Base-by-base conservation (phyloP, 2,329 filamentous ascomycete genomes). In the Fusarium sp. region DNA sequence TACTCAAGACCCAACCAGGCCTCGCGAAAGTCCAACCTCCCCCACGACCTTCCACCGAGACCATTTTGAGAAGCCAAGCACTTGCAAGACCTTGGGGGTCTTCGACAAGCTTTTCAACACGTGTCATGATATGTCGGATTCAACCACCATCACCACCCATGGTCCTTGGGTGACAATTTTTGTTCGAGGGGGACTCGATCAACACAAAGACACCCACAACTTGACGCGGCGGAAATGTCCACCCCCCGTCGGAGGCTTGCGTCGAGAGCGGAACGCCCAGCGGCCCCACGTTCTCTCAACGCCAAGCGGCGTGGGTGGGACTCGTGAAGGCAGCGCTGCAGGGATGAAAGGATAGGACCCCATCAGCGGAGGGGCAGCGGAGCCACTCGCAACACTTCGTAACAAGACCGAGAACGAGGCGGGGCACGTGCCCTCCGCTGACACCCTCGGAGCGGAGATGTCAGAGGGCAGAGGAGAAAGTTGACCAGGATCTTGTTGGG, bases 351-450 rank as follows among this genome's bases (percentile, higher is more conserved):
- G 22, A 40, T 34, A 57, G 24, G 24, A 50, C 40, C 24, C 57
- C 52, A 37, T 14, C 54, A 54, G 71, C 72, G 69, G 72, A 74
- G 69, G 65, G 69, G 56, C 24, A 35, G 71, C 71, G 71, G 71
- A 73, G 71, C 71, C 68, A 74, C 52, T 73, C 61, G 61, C 54
- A 56, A 24, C 22, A 50, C 74, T 47, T 73, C 58, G 61, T 59
- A 56, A 22, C 22, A 50, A 57, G 61, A 37, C 14, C 37, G 40
- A 40, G 5, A 29, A 40, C 62, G 56, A 22, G 61, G 71, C 62
- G 67, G 71, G 67, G 62, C 71, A 73, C 71, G 71, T 74, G 71
- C 62, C 71, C 71, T 74, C 71, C 71, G 71, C 71, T 54, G 52
- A 59, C 47, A 29, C 20, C 37, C 56, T 62, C 70, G 70, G 71